Conservation (phyloP, 140 eudicot genomes). For the Flaveria floridana region DNA sequence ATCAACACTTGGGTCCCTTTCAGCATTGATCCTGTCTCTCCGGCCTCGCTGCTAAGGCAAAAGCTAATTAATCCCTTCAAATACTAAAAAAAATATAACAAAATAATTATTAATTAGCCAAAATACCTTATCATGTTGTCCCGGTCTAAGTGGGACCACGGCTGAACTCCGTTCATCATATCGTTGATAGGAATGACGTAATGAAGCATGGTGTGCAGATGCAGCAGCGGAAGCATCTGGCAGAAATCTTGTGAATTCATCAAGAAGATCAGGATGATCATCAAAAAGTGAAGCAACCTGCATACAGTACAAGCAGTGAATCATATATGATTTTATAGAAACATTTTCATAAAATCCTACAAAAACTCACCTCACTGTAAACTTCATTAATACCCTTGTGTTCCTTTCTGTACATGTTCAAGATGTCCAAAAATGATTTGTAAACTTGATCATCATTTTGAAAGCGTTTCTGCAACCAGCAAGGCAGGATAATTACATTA, state of each 20-base stretch:
- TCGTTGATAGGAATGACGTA: constrained; percentile 54
- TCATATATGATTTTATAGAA: neutral
- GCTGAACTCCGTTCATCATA: constrained; percentile 82
- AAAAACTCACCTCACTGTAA: constrained; percentile 56
- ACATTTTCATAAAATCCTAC: neutral
- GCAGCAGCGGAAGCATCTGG: constrained; percentile 69
- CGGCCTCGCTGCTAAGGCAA: constrained; percentile 59
- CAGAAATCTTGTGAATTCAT: constrained; percentile 73
- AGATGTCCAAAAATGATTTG: constrained; percentile 66
- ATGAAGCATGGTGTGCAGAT: constrained; percentile 61
- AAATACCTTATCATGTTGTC: constrained; percentile 70
- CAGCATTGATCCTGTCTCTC: constrained; percentile 64
- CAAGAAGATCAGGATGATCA: constrained; percentile 77
- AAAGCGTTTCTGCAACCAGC: constrained; percentile 57
- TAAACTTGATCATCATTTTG: constrained; percentile 66
- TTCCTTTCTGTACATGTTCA: constrained; percentile 71
- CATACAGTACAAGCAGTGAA: constrained; percentile 21
- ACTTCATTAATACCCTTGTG: constrained; percentile 66
- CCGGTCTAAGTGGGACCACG: constrained; percentile 43
- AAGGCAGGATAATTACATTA: constrained; percentile 4
- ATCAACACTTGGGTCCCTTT: constrained; percentile 72
- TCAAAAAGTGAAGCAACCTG: constrained; percentile 80
- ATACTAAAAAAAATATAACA: neutral
- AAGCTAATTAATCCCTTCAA: constrained; percentile 13
- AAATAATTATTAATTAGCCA: neutral